Percentiles rank a stretch among this genome's conserved stretches.
phyloP scores from a whole-genome alignment of 2,329 filamentous ascomycete species.

The Claviceps sp. region DNA sequence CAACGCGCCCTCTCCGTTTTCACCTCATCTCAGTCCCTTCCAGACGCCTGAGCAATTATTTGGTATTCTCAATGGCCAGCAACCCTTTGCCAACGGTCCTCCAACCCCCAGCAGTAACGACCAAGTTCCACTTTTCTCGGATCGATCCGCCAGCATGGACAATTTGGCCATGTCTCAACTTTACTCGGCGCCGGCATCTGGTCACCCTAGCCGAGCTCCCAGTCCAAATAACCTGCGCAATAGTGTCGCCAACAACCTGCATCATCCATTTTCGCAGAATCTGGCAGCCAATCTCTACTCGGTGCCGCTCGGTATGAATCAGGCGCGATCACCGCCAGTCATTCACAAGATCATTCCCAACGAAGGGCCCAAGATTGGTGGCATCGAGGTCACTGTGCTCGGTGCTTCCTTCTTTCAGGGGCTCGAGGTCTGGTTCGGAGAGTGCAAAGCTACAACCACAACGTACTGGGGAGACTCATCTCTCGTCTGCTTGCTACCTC shows the following conservation, averaged over 20 bases:
- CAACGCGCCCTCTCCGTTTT: conserved; percentile 38
- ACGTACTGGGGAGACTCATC: conserved; percentile 71
- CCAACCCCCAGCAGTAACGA: conserved; percentile 54
- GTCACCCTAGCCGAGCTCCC: conserved; percentile 63
- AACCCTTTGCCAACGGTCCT: conserved; percentile 40
- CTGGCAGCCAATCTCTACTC: conserved; percentile 36
- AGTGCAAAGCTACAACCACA: conserved; percentile 50
- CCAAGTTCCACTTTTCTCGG: conserved; percentile 41
- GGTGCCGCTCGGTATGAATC: conserved; percentile 34
- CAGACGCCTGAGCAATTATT: conserved; percentile 32
- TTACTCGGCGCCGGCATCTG: conserved; percentile 59
- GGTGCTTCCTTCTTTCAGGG: conserved; percentile 66
- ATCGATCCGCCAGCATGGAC: conserved; percentile 52
- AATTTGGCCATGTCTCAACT: conserved; percentile 49
- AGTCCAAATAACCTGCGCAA: conserved; percentile 49
- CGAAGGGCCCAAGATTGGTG: conserved; percentile 70
- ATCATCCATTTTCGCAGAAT: conserved; percentile 32
- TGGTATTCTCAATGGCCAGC: conserved; percentile 27
- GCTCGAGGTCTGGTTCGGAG: conserved; percentile 75
- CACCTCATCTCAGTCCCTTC: conserved; percentile 32
- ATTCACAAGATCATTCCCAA: conserved; percentile 76
- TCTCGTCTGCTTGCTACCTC: conserved; percentile 67
- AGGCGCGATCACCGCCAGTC: conserved; percentile 35
- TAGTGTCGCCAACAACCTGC: conserved; percentile 27
- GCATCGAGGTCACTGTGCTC: conserved; percentile 75